Evolutionary conservation across 768 basidiomycete species (phyloP).

Genomic region (Lyophyllum atratum): DNA sequence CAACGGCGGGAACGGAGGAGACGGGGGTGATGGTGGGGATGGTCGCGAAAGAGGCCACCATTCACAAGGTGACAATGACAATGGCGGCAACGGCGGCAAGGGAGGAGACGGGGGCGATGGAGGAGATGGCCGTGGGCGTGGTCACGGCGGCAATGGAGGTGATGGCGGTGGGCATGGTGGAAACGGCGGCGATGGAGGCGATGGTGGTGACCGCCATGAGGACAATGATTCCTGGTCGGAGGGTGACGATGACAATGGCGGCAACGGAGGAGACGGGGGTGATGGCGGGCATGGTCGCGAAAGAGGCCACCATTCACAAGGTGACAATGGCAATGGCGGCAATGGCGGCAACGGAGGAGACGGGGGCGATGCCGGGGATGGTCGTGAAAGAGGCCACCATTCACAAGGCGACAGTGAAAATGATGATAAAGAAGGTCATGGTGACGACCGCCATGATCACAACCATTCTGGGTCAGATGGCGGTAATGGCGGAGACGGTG

Average conservation of each 20-base stretch:
- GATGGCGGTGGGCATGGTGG: neutral
- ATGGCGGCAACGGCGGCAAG: neutral
- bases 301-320: neutral
- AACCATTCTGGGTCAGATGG: neutral
- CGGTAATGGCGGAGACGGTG: neutral
- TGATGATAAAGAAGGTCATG: neutral
- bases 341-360: constrained; percentile 1
- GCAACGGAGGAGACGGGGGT: neutral
- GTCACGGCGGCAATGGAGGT: neutral
- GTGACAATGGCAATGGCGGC: neutral
- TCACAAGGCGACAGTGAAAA: neutral
- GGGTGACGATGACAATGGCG: too few relatives aligned
- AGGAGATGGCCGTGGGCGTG: neutral
- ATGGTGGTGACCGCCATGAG: neutral
- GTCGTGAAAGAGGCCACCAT: neutral
- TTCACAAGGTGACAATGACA: too few relatives aligned
- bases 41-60: too few relatives aligned
- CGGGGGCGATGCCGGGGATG: constrained; percentile 3
- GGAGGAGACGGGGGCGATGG: too few relatives aligned
- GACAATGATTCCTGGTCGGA: too few relatives aligned
- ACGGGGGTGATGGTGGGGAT: too few relatives aligned
- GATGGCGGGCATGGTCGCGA: neutral
- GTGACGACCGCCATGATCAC: neutral
- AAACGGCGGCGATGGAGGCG: neutral
- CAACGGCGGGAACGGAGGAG: too few relatives aligned